phyloP scores from a whole-genome alignment of 2,329 filamentous ascomycete species.

The Sodiomyces alkalinus region DNA sequence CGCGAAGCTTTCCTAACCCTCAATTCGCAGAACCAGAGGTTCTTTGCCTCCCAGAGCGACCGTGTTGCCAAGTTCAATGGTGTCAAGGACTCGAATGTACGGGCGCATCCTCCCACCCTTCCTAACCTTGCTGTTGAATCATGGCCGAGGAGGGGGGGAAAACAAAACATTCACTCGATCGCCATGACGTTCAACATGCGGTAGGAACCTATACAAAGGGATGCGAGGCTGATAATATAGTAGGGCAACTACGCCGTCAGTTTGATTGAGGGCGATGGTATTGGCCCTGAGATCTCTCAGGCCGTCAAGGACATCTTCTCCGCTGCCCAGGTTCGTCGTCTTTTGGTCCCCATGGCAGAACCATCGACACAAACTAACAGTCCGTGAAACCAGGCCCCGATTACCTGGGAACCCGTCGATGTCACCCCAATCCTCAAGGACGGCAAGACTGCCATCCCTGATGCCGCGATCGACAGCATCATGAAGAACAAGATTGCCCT shows the following conservation, averaged over 20 bases:
- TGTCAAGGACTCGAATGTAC: slow-evolving; percentile 73
- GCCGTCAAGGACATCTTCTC: slow-evolving; percentile 98
- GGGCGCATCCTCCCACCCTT: slow-evolving; percentile 21
- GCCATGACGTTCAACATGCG: slow-evolving; percentile 1
- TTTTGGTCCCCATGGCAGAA: neutral
- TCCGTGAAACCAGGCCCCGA: slow-evolving; percentile 47
- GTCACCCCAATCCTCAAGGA: slow-evolving; percentile 89
- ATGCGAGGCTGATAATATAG: slow-evolving; percentile 7
- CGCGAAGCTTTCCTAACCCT: slow-evolving; percentile 9
- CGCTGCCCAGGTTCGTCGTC: slow-evolving; percentile 63
- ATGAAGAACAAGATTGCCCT: slow-evolving; percentile 92
- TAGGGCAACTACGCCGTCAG: slow-evolving; percentile 93
- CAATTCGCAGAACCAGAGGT: slow-evolving; percentile 37
- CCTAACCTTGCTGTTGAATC: slow-evolving; percentile 1
- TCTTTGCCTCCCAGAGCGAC: slow-evolving; percentile 49
- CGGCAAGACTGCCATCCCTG: slow-evolving; percentile 88
- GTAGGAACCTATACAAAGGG: neutral
- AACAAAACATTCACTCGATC: slow-evolving; percentile 30
- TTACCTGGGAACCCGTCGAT: slow-evolving; percentile 95
- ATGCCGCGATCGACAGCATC: slow-evolving; percentile 86
- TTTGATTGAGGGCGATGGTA: slow-evolving; percentile 97
- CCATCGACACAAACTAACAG: slow-evolving; percentile 10
- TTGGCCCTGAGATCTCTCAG: slow-evolving; percentile 93
- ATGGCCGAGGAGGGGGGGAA: slow-evolving; percentile 9
- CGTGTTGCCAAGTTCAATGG: slow-evolving; percentile 89